Evolutionary conservation across 2,329 filamentous ascomycete genomes (phyloP).

Genomic region (Aspergillus quadricinctus): DNA sequence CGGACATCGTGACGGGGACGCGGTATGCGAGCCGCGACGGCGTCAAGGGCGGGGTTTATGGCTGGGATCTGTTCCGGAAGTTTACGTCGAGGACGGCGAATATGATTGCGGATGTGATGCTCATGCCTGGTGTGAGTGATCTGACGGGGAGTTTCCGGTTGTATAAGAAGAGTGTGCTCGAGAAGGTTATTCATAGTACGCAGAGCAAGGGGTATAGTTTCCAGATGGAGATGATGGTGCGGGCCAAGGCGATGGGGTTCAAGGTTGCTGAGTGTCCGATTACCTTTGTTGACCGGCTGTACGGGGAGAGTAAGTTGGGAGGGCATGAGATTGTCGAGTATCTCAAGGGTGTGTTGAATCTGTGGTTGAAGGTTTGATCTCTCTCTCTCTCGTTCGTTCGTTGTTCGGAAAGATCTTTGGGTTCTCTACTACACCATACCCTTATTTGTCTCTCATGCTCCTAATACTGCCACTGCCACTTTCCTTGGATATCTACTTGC

Average conservation of each 20-base stretch:
- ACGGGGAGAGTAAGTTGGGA: conserved; percentile 91
- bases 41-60: conserved; percentile 72
- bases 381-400: conserved; percentile 1
- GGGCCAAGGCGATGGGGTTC: conserved; percentile 92
- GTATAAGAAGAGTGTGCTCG: conserved; percentile 85
- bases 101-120: conserved; percentile 89
- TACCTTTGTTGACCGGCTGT: conserved; percentile 89
- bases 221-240: conserved; percentile 99
- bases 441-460: conserved; percentile 3
- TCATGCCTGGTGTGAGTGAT: conserved; percentile 91
- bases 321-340: conserved; percentile 97
- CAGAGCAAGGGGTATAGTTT: conserved; percentile 98
- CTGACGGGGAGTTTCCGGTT: conserved; percentile 90
- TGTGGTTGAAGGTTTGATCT: conserved; percentile 71
- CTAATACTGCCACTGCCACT: conserved; percentile 2
- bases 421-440: not conserved
- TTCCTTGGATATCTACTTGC: conserved; percentile 3
- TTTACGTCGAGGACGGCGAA: conserved; percentile 72
- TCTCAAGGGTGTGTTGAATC: conserved; percentile 72
- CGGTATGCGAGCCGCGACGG: conserved; percentile 74
- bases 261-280: conserved; percentile 95
- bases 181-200: conserved; percentile 84
- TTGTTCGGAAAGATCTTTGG: not conserved
- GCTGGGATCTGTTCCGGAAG: conserved; percentile 93
- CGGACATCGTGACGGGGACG: conserved; percentile 96